These are phyloP conservation scores for Inga oerstediana DNA, from an alignment of 306 rosid species.

Conservation along the genomic window DNA sequence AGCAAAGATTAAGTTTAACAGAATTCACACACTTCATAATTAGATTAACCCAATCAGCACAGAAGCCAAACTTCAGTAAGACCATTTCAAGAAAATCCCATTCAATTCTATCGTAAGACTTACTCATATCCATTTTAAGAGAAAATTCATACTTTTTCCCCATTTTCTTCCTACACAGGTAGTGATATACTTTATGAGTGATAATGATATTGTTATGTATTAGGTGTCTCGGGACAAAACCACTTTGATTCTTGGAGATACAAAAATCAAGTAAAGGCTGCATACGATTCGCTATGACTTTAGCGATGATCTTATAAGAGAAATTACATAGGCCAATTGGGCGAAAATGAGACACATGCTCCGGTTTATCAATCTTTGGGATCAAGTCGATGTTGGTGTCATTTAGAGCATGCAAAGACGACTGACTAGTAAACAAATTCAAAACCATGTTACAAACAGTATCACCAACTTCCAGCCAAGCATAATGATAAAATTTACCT, in stretches of 20 bases:
- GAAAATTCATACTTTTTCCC: background rate
- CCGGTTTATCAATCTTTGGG: no score
- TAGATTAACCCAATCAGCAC: background rate
- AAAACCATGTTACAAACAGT: no score
- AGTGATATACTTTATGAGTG: background rate
- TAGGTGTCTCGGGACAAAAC: background rate
- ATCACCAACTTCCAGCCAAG: no score
- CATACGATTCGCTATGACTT: background rate
- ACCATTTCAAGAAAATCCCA: background rate
- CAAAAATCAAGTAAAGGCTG: background rate
- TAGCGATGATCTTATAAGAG: background rate
- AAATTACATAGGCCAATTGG: no score
- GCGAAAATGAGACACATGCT: no score
- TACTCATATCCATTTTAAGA: no score
- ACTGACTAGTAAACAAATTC: no score
- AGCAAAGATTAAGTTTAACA: background rate
- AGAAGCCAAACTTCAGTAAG: background rate
- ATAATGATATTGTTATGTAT: background rate
- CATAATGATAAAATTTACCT: no score
- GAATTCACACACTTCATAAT: background rate
- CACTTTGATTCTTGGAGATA: background rate
- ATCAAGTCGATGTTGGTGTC: no score
- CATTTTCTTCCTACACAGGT: no score
- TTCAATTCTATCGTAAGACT: background rate
- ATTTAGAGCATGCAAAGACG: no score